Base-by-base conservation (phyloP, 768 basidiomycete species). In the Naganishia onofrii region DNA sequence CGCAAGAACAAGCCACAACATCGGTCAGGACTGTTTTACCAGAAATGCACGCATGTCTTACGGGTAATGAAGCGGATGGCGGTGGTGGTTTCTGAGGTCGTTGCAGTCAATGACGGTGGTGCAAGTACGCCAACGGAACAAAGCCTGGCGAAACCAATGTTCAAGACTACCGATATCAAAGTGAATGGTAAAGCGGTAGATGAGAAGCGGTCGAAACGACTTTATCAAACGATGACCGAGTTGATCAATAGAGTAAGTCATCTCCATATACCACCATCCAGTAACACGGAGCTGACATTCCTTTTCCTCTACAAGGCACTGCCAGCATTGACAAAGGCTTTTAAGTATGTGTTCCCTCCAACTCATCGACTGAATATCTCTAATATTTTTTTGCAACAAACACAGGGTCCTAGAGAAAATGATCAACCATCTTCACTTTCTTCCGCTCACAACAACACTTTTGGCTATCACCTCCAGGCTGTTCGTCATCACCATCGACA, bases 371-470 rank as follows among this genome's bases (percentile, higher is more conserved):
- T 38, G 2, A 38, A 34, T 34, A 13, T 23, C 21, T 10, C 34
- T 58, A 7, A 31, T 21, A 21, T 51, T 21, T 51, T 17, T 13
- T n/a, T n/a, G n/a, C n/a, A n/a, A n/a, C 3, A n/a, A 4, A 51
- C 13, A 44, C 53, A 68, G 67, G 17, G 31, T 54, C 3, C 21
- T 68, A 4, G 53, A 68, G n/a, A 54, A 68, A 21, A 68, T 68
- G 67, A 68, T 68, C 67, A 34, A n/a, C 67, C 67, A 68, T 36
- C 67, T 68, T 17, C 67, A 68, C 28, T 68, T 68, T 52, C 52
- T 68, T 13, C 67, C 67, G 26, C 38, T 68, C 9, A 56, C 67
- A 23, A 55, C 67, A 23, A 44, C 53, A 1, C 67, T 68, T 44
- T 52, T 68, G 21, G 67, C 53, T 13, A 68, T 68, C 54, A 63